Evolutionary conservation across 352 stramenopile species (phyloP).

Genomic region (Globisporangium uncinulatum): DNA sequence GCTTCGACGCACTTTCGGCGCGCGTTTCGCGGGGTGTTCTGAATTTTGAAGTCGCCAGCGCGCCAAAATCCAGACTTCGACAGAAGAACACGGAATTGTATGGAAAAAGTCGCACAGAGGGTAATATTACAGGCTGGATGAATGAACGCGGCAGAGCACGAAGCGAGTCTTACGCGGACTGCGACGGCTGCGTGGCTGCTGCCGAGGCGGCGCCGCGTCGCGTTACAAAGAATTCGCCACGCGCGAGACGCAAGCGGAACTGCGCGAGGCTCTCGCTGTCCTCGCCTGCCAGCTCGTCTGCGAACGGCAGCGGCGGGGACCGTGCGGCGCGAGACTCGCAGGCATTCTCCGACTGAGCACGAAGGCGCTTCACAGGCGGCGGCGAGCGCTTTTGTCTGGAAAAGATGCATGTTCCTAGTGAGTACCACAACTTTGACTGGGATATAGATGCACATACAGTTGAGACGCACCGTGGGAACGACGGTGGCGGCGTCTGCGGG

Average conservation of each 20-base stretch:
- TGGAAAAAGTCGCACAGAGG: not conserved
- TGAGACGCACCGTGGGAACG: not conserved
- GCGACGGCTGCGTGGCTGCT: not conserved
- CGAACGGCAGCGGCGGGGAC: conserved; percentile 16
- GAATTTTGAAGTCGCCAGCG: not conserved
- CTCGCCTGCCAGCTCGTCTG: conserved; percentile 14
- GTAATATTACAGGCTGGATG: no score
- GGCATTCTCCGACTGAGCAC: not conserved
- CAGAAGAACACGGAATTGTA: not conserved
- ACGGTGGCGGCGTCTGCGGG: not conserved
- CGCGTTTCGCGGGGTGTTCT: conserved; percentile 8
- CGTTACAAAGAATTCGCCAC: conserved; percentile 6
- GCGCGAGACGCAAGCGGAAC: conserved; percentile 15
- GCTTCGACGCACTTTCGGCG: conserved; percentile 4
- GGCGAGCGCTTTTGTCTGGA: conserved; percentile 2
- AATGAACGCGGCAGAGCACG: not conserved
- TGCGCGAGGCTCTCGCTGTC: conserved; percentile 15
- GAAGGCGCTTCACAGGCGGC: not conserved
- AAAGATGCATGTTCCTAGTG: no score
- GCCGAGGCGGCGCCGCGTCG: not conserved
- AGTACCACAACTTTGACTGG: no score
- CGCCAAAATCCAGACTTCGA: not conserved
- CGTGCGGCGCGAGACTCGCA: conserved; percentile 1
- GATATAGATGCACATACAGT: no score
- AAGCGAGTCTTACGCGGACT: not conserved